Percentiles rank a stretch among this genome's conserved stretches.
Evolutionary conservation across 2,329 filamentous ascomycete species (phyloP).

Genomic region (Apiospora saccharicola): DNA sequence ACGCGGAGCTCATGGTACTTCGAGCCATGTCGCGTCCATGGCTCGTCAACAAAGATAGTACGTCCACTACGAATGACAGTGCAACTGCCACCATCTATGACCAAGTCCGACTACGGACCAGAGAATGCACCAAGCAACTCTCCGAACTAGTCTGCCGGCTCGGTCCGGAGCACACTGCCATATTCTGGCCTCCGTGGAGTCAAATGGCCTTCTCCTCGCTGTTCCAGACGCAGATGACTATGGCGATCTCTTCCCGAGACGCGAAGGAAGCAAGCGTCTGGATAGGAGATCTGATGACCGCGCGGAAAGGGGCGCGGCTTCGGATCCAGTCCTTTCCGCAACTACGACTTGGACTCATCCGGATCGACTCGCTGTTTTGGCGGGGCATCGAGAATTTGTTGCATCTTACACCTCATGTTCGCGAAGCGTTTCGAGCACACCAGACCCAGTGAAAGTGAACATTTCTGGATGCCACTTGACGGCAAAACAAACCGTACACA

Average conservation of each 20-base stretch:
- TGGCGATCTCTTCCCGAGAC: not conserved
- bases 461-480: too few relatives aligned
- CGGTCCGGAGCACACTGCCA: not conserved
- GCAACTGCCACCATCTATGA: not conserved
- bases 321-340: not conserved
- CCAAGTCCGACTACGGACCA: not conserved
- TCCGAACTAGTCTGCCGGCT: not conserved
- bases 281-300: not conserved
- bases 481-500: too few relatives aligned
- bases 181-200: not conserved
- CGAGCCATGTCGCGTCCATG: not conserved
- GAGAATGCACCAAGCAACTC: not conserved
- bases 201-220: conserved; percentile 4
- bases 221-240: not conserved
- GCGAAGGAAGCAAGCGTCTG: not conserved
- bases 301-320: not conserved
- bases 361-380: not conserved
- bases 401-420: not conserved
- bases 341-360: not conserved
- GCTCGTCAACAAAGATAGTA: not conserved
- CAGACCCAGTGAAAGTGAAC: not conserved
- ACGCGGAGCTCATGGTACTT: not conserved
- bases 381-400: not conserved
- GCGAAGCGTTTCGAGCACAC: not conserved
- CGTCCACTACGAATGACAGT: not conserved